Percentiles rank a stretch among this genome's conserved stretches.
These are phyloP conservation scores for Diaporthe velutina DNA, from an alignment of 2,329 filamentous ascomycete species.

Conservation along the genomic window DNA sequence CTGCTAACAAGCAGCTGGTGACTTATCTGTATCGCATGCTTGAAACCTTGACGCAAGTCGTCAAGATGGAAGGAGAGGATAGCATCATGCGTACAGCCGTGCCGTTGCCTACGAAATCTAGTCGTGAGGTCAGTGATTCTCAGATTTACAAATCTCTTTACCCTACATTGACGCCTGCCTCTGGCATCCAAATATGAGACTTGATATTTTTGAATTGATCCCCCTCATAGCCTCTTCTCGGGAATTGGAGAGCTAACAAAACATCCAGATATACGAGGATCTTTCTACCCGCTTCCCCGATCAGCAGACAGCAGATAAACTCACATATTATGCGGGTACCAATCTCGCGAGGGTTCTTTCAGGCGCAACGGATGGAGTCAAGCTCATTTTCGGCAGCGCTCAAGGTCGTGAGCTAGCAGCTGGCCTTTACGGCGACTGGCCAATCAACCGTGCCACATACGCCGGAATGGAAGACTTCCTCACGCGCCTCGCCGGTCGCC, in stretches of 20 bases:
- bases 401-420: conserved; percentile 14
- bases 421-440: conserved; percentile 24
- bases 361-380: conserved; percentile 38
- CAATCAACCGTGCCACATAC: conserved; percentile 2
- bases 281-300: conserved; percentile 47
- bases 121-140: conserved; percentile 26
- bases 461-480: conserved; percentile 4
- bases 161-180: not conserved
- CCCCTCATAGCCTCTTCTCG: not conserved
- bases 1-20: conserved; percentile 48
- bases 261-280: conserved; percentile 44
- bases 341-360: conserved; percentile 38
- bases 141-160: not conserved
- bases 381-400: conserved; percentile 41
- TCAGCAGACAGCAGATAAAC: conserved; percentile 44
- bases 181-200: no score
- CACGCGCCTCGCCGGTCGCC: not conserved
- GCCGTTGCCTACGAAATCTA: conserved; percentile 42
- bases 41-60: conserved; percentile 47
- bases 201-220: no score
- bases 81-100: conserved; percentile 47
- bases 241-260: not conserved
- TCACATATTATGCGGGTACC: conserved; percentile 38
- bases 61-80: conserved; percentile 43
- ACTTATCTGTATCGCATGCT: conserved; percentile 51